Conservation (phyloP, 2,329 filamentous ascomycete species). For the Lachnellula hyalina region DNA sequence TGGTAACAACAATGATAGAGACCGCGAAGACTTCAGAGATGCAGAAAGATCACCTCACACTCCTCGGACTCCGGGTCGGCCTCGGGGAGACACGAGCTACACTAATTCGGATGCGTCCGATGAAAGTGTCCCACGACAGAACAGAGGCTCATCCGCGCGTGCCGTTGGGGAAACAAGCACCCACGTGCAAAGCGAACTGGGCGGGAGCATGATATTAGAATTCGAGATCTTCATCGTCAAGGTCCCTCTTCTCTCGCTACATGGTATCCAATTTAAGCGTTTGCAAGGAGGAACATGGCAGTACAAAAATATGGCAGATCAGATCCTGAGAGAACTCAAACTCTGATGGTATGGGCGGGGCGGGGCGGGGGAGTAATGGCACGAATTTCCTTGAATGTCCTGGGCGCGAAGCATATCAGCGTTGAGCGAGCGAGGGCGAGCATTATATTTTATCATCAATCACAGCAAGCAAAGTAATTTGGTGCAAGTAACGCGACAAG, state of each 20-base stretch:
- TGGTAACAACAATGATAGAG: constrained; percentile 50
- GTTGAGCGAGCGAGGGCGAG: neutral
- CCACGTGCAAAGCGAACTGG: constrained; percentile 84
- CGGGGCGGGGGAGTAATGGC: neutral
- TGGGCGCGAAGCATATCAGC: neutral
- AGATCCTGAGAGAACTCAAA: constrained; percentile 80
- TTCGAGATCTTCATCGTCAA: constrained; percentile 99
- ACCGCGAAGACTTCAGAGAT: constrained; percentile 68
- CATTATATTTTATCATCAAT: neutral
- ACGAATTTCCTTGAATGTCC: neutral
- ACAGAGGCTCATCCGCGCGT: constrained; percentile 47
- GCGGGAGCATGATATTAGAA: constrained; percentile 74
- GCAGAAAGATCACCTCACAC: constrained; percentile 46
- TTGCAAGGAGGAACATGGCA: constrained; percentile 95
- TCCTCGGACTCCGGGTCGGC: constrained; percentile 41
- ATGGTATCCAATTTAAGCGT: constrained; percentile 98
- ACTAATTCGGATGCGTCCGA: constrained; percentile 85
- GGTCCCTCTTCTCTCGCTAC: constrained; percentile 83
- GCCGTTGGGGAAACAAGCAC: constrained; percentile 84
- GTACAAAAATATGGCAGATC: constrained; percentile 97
- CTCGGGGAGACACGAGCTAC: constrained; percentile 62
- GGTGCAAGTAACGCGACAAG: neutral
- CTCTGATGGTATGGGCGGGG: constrained; percentile 44
- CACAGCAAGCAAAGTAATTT: neutral
- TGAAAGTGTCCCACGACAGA: constrained; percentile 55